Evolutionary conservation across 108 stramenopile species (phyloP).

Genomic region (Skeletonema menzelii): DNA sequence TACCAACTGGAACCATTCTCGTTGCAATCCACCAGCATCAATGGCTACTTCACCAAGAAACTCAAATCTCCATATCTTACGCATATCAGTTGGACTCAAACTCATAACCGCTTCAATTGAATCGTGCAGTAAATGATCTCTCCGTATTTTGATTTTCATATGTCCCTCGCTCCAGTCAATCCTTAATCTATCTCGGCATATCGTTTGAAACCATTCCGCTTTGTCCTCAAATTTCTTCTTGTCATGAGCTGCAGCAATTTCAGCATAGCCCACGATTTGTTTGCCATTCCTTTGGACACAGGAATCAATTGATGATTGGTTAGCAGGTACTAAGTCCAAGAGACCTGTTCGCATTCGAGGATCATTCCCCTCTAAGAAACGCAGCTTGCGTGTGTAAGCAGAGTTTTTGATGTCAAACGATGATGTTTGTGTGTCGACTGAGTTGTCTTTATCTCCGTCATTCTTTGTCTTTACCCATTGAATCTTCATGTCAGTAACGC

Average conservation of each 20-base stretch:
- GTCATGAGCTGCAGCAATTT: slow-evolving; percentile 68
- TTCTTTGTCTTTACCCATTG: slow-evolving; percentile 84
- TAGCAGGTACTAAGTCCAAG: slow-evolving; percentile 65
- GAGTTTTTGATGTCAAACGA: slow-evolving; percentile 72
- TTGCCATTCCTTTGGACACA: slow-evolving; percentile 33
- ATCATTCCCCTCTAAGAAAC: slow-evolving; percentile 81
- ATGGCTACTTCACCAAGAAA: slow-evolving; percentile 94
- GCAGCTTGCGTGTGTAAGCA: slow-evolving; percentile 82
- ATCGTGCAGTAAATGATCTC: slow-evolving; percentile 77
- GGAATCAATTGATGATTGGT: slow-evolving; percentile 79
- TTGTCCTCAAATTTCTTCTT: slow-evolving; percentile 71
- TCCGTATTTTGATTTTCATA: slow-evolving; percentile 76
- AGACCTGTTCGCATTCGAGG: slow-evolving; percentile 74
- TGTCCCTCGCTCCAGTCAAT: slow-evolving; percentile 89
- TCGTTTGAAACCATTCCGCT: slow-evolving; percentile 81
- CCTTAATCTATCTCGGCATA: slow-evolving; percentile 59
- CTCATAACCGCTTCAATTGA: slow-evolving; percentile 86
- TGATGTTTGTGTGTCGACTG: neutral
- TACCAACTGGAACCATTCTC: slow-evolving; percentile 95
- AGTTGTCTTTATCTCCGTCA: slow-evolving; percentile 47
- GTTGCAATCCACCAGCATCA: slow-evolving; percentile 96
- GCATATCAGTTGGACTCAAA: slow-evolving; percentile 86
- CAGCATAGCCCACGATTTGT: slow-evolving; percentile 68
- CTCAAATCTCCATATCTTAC: slow-evolving; percentile 91
- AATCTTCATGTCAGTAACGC: slow-evolving; percentile 87